phyloP scores from a whole-genome alignment of 257 asterid species.

The Phtheirospermum japonicum region DNA sequence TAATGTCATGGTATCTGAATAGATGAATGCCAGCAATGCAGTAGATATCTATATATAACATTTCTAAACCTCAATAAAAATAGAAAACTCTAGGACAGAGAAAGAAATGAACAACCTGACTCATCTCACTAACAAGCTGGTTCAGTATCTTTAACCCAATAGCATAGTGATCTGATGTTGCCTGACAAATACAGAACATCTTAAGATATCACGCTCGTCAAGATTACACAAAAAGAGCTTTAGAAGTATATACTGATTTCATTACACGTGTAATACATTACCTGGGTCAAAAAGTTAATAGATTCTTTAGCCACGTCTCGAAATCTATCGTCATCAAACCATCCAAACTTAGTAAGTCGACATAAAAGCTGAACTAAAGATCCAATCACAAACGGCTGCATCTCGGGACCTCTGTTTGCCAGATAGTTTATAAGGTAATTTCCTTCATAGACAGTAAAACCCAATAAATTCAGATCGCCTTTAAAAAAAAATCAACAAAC shows the following conservation, averaged over 20 bases:
- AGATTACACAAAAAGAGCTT: conserved; percentile 18
- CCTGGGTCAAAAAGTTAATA: conserved; percentile 87
- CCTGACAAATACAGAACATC: conserved; percentile 53
- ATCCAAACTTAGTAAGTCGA: conserved; percentile 95
- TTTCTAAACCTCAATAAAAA: conserved; percentile 18
- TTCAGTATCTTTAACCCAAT: conserved; percentile 93
- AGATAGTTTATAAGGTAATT: conserved; percentile 91
- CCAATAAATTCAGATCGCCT: conserved; percentile 34
- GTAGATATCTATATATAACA: conserved; percentile 14
- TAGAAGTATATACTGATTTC: background rate
- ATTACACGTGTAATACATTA: conserved; percentile 28
- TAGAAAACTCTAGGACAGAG: conserved; percentile 19
- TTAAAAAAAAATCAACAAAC: conserved; percentile 14
- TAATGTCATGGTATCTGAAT: conserved; percentile 17
- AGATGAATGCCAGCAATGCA: background rate
- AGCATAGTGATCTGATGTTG: conserved; percentile 79
- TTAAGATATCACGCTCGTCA: conserved; percentile 28
- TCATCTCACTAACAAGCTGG: conserved; percentile 95
- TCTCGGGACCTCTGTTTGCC: conserved; percentile 96
- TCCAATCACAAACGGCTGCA: conserved; percentile 90
- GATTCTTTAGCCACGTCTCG: conserved; percentile 90
- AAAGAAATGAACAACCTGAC: conserved; percentile 59
- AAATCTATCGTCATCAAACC: conserved; percentile 96
- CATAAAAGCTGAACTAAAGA: conserved; percentile 87
- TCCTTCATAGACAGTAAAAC: conserved; percentile 70